Evolutionary conservation across 139 green algal species (phyloP), one percentile per base, ranked within the genome.

Genomic region (Chlorella ohadii): DNA sequence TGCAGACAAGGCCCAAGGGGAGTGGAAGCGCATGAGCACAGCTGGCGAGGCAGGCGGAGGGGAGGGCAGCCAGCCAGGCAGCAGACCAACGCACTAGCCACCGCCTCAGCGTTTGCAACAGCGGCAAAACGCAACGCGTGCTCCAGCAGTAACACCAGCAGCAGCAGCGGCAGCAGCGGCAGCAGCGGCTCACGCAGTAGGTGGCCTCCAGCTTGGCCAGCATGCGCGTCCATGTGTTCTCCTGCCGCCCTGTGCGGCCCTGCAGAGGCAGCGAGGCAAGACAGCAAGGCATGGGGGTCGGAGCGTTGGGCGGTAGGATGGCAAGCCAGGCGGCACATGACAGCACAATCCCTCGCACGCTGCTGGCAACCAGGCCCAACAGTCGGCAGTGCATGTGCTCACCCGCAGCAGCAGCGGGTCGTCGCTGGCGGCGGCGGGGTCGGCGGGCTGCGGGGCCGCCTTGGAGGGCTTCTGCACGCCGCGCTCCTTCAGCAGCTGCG

Each of bases 171-270:
- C 67, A n/a, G 67, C 34, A n/a, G 16, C 36, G 23, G 67, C 67
- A 41, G 65, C 34, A 20, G 68, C 22, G 1, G 22, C 74, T 80
- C 33, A 83, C 78, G 39, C 78, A 83, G 39, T 83, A 83, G 6
- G 78, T 74, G 17, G 78, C 78, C 44, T 83, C 78, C 63, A 83
- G 63, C 39, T 74, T 73, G 78, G 78, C 78, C 20, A 83, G 63
- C 63, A 83, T 44, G 16, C 41, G 39, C 17, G 61, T 64, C 63
- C 61, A 74, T 4, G 28, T 63, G 78, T 83, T 41, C 39, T 75
- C 78, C 31, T 73, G 63, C 39, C 63, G 63, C n/a, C 61, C 63
- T 41, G 4, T 74, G 41, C 78, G 78, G 0, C 63, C 78, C 78
- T 72, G 57, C 76, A 61, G 33, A n/a, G 72, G 41, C 55, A 41